phyloP scores from a whole-genome alignment of 352 stramenopile genomes.

The Hyaloperonospora arabidopsidis region DNA sequence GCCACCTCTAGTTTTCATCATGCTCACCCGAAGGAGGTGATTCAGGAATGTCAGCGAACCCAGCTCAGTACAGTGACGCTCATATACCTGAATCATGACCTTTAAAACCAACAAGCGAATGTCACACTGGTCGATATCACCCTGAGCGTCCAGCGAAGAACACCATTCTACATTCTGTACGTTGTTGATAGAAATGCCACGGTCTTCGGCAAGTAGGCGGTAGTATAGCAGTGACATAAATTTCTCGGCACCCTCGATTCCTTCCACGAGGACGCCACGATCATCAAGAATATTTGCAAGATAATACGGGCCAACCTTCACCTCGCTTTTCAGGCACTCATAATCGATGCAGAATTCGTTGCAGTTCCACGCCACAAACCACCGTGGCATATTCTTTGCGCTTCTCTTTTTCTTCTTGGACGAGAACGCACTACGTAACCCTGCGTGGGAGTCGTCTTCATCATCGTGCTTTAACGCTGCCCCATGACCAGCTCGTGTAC shows the following conservation, averaged over 20 bases:
- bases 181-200: conserved; percentile 12
- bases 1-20: conserved; percentile 48
- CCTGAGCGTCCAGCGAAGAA: conserved; percentile 27
- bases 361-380: conserved; percentile 83
- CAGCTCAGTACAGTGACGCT: conserved; percentile 68
- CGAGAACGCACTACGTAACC: conserved; percentile 21
- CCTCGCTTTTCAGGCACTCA: conserved; percentile 55
- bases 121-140: conserved; percentile 49
- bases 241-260: conserved; percentile 63
- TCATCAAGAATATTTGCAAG: conserved; percentile 75
- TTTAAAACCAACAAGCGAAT: conserved; percentile 78
- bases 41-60: conserved; percentile 78
- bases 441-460: conserved; percentile 28
- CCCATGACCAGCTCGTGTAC: conserved; percentile 20
- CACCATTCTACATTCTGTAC: conserved; percentile 18
- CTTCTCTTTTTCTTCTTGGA: conserved; percentile 68
- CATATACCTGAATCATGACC: conserved; percentile 84
- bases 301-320: conserved; percentile 81
- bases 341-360: conserved; percentile 83
- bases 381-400: conserved; percentile 59
- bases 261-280: conserved; percentile 68
- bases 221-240: conserved; percentile 87
- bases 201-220: conserved; percentile 66
- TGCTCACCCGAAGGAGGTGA: conserved; percentile 70
- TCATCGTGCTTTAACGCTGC: conserved; percentile 29